A percentile compares a stretch with the other conserved stretches of the same genome.
Evolutionary conservation across 2,329 filamentous ascomycete genomes (phyloP).

Genomic region (Fusarium albosuccineum): DNA sequence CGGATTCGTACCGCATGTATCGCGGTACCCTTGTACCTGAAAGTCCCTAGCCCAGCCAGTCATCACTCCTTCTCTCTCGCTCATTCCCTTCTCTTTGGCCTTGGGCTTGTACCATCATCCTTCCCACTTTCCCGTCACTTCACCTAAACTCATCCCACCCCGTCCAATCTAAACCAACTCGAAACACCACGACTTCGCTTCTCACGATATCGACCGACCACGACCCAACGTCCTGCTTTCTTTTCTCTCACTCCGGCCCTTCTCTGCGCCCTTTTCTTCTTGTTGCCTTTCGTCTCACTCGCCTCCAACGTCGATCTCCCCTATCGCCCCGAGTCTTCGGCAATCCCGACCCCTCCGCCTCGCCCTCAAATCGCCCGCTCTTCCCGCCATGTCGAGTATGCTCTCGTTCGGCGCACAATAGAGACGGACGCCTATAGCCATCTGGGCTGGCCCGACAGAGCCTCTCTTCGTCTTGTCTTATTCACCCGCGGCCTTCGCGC

Average conservation of each 20-base stretch:
- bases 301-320: slow-evolving; percentile 15
- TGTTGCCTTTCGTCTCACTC: slow-evolving; percentile 3
- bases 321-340: slow-evolving; percentile 20
- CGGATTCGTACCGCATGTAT: slow-evolving; percentile 41
- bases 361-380: slow-evolving; percentile 23
- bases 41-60: slow-evolving; percentile 38
- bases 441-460: slow-evolving; percentile 47
- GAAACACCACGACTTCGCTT: slow-evolving; percentile 43
- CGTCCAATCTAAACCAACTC: slow-evolving; percentile 34
- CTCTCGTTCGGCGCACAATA: slow-evolving; percentile 48
- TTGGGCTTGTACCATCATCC: slow-evolving; percentile 41
- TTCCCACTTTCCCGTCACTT: slow-evolving; percentile 43
- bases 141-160: slow-evolving; percentile 38
- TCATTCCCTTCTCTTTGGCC: slow-evolving; percentile 34
- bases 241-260: slow-evolving; percentile 9
- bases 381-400: slow-evolving; percentile 49
- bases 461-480: slow-evolving; percentile 34
- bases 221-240: slow-evolving; percentile 17
- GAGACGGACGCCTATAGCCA: slow-evolving; percentile 50
- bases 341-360: slow-evolving; percentile 33
- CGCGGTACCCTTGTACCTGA: slow-evolving; percentile 41
- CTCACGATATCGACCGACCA: slow-evolving; percentile 41
- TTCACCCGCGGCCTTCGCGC: slow-evolving; percentile 11
- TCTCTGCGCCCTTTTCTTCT: not conserved
- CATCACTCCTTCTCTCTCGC: slow-evolving; percentile 40